phyloP scores from a whole-genome alignment of 2,329 filamentous ascomycete genomes.

The Neonectria neomacrospora region DNA sequence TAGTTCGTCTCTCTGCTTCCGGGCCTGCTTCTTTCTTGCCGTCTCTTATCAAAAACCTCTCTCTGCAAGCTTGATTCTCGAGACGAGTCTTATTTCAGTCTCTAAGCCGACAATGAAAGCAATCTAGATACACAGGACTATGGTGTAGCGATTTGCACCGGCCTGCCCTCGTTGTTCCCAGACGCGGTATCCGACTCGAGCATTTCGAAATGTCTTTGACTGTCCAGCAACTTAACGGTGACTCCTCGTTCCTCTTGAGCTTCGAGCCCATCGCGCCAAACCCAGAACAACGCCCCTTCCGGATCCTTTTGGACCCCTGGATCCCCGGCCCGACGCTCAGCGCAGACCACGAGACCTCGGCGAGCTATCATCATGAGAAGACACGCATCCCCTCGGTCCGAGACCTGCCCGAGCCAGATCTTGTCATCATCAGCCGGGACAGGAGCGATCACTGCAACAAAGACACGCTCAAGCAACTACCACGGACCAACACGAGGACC shows the following conservation, averaged over 20 bases:
- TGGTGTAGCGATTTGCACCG: neutral
- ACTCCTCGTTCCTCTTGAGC: conserved; percentile 72
- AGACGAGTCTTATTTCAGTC: neutral
- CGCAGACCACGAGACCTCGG: conserved; percentile 59
- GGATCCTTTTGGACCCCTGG: conserved; percentile 79
- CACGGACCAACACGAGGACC: conserved; percentile 62
- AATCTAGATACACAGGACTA: neutral
- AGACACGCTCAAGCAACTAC: conserved; percentile 73
- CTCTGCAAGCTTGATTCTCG: neutral
- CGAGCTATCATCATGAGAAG: conserved; percentile 55
- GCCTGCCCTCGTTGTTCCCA: neutral
- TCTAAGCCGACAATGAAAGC: neutral
- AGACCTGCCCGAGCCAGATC: conserved; percentile 56
- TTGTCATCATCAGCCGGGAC: conserved; percentile 59
- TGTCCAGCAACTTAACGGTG: conserved; percentile 71
- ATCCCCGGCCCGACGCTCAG: conserved; percentile 70
- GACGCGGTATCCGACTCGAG: neutral
- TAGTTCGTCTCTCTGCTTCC: neutral
- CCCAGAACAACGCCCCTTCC: conserved; percentile 60
- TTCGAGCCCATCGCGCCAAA: conserved; percentile 63
- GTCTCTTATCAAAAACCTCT: neutral
- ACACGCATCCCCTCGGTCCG: conserved; percentile 66
- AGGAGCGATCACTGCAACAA: conserved; percentile 76
- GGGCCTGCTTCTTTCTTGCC: neutral
- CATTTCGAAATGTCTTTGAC: conserved; percentile 66